Evolutionary conservation across 345 rosid species (phyloP).

Genomic region (Linum usitatissimum): DNA sequence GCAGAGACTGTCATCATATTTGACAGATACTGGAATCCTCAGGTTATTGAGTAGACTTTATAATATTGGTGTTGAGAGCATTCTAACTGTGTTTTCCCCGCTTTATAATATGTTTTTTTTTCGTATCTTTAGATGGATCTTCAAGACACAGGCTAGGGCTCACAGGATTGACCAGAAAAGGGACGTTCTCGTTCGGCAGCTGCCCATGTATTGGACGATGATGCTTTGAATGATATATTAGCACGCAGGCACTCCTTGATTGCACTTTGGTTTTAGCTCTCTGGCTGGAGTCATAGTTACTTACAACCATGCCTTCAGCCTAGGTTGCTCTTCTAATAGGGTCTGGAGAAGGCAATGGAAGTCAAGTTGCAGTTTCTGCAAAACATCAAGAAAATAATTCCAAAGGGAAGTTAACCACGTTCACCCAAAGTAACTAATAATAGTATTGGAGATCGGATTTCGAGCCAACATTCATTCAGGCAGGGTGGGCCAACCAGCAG

Average conservation of each 20-base stretch:
- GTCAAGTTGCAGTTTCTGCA: neutral
- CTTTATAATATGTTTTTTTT: neutral
- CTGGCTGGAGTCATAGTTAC: neutral
- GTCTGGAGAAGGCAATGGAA: neutral
- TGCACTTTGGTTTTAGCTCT: constrained; percentile 6
- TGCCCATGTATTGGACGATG: constrained; percentile 81
- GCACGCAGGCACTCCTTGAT: constrained; percentile 61
- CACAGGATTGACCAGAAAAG: constrained; percentile 94
- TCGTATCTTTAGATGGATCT: constrained; percentile 63
- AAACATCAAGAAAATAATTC: constrained; percentile 2
- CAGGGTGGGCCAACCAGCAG: constrained; percentile 6
- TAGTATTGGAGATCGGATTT: constrained; percentile 10
- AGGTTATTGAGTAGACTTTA: constrained; percentile 33
- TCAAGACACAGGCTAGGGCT: constrained; percentile 97
- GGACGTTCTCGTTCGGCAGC: constrained; percentile 93
- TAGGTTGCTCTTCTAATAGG: neutral
- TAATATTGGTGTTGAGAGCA: constrained; percentile 9
- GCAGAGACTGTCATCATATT: constrained; percentile 91
- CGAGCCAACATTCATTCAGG: constrained; percentile 13
- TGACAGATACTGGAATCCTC: constrained; percentile 97
- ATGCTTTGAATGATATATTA: constrained; percentile 63
- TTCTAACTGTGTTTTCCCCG: neutral
- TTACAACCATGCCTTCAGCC: neutral
- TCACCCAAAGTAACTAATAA: constrained; percentile 1
- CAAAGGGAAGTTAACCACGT: constrained; percentile 13